Percentiles rank a stretch among this genome's conserved stretches.
Conservation (phyloP, 1,284 basidiomycete species). For the Moniliophthora roreri region DNA sequence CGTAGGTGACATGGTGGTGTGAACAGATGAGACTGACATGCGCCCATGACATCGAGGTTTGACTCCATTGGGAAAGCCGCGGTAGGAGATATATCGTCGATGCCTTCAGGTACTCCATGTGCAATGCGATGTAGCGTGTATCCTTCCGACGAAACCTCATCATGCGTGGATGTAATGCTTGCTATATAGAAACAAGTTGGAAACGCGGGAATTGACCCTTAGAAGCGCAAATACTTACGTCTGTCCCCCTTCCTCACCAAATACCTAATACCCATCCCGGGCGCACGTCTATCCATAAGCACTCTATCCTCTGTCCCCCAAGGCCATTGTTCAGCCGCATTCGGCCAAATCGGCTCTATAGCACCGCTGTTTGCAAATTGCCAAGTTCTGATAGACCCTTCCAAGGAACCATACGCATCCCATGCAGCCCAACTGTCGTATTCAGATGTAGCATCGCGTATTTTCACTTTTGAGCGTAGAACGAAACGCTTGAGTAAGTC, state of each 20-base stretch:
- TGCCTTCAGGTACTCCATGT: slow-evolving; percentile 88
- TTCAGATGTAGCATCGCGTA: slow-evolving; percentile 73
- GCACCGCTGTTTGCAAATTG: slow-evolving; percentile 57
- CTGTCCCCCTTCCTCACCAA: slow-evolving; percentile 67
- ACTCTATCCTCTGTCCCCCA: slow-evolving; percentile 57
- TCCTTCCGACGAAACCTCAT: slow-evolving; percentile 48
- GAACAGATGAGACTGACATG: slow-evolving; percentile 56
- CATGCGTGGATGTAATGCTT: slow-evolving; percentile 51
- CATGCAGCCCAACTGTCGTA: slow-evolving; percentile 84
- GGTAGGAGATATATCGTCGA: slow-evolving; percentile 73
- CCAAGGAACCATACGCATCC: slow-evolving; percentile 47
- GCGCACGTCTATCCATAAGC: slow-evolving; percentile 72
- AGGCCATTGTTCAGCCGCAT: slow-evolving; percentile 44
- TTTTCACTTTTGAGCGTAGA: slow-evolving; percentile 85
- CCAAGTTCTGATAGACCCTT: slow-evolving; percentile 49
- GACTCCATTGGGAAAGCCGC: slow-evolving; percentile 91
- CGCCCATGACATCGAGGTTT: slow-evolving; percentile 92
- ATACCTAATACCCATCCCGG: slow-evolving; percentile 75
- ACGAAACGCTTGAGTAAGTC: slow-evolving; percentile 81
- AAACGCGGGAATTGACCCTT: slow-evolving; percentile 4
- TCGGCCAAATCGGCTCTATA: slow-evolving; percentile 67
- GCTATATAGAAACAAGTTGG: slow-evolving; percentile 40
- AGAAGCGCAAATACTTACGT: slow-evolving; percentile 64
- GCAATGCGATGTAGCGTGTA: slow-evolving; percentile 82
- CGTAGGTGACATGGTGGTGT: slow-evolving; percentile 14